Evolutionary conservation across 139 green algal genomes (phyloP).

Genomic region (Protoeuglena noctilucae): DNA sequence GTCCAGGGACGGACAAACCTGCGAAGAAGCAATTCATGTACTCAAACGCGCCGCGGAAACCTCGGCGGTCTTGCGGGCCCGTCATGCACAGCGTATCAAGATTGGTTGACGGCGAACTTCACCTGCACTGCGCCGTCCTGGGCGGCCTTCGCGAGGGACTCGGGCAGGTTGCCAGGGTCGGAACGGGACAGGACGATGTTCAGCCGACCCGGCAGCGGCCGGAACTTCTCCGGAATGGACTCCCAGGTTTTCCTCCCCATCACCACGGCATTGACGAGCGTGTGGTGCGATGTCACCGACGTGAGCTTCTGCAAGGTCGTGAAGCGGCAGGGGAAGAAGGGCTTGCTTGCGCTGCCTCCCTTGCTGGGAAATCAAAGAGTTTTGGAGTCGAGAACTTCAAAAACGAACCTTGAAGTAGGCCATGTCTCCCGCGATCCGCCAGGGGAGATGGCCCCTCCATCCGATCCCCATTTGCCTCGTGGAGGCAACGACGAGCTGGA

Average conservation of each 20-base stretch:
- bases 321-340: too few species aligned
- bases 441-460: conserved; percentile 46
- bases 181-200: conserved; percentile 91
- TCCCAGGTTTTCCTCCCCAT: conserved; percentile 99
- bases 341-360: too few species aligned
- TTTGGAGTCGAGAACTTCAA: too few species aligned
- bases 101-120: too few species aligned
- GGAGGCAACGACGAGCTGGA: conserved; percentile 84
- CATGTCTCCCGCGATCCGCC: conserved; percentile 59
- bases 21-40: conserved; percentile 3
- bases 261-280: conserved; percentile 72
- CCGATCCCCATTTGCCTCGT: conserved; percentile 69
- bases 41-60: too few species aligned
- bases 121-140: too few species aligned
- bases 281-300: conserved; percentile 20
- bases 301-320: too few species aligned
- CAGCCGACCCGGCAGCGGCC: conserved; percentile 69
- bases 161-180: too few species aligned
- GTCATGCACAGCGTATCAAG: too few species aligned
- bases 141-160: too few species aligned
- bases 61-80: too few species aligned
- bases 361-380: too few species aligned
- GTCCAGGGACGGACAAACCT: conserved; percentile 40
- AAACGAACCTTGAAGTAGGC: conserved; percentile 81
- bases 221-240: conserved; percentile 77